phyloP scores from a whole-genome alignment of 495 filamentous ascomycete genomes.

The Apiosordaria backusii region DNA sequence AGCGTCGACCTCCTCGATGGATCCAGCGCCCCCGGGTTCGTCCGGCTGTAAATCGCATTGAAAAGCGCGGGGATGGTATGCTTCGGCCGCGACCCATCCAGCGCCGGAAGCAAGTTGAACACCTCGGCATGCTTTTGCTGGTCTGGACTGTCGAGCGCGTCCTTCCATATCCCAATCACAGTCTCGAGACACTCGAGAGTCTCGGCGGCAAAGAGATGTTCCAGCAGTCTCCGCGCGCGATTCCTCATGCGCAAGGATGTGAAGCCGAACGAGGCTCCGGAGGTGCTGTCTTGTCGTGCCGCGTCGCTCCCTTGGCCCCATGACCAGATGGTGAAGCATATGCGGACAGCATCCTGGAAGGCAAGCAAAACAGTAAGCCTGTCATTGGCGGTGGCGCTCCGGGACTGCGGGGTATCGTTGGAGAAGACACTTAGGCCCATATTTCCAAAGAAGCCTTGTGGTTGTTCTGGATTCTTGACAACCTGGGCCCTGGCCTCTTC shows the following conservation, averaged over 20 bases:
- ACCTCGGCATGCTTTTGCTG: conserved; percentile 49
- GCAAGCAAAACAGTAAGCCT: conserved; percentile 90
- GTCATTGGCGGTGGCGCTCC: conserved; percentile 83
- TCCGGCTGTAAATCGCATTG: conserved; percentile 92
- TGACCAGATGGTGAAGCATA: conserved; percentile 92
- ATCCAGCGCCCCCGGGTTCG: conserved; percentile 78
- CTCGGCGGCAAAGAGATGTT: conserved; percentile 91
- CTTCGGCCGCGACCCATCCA: conserved; percentile 87
- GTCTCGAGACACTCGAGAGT: conserved; percentile 94
- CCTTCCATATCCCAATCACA: conserved; percentile 74
- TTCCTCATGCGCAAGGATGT: conserved; percentile 87
- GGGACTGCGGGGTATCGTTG: conserved; percentile 68
- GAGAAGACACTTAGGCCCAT: conserved; percentile 94
- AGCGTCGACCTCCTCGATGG: conserved; percentile 77
- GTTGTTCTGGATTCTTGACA: conserved; percentile 76
- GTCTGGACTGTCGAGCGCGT: conserved; percentile 37
- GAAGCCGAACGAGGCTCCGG: conserved; percentile 80
- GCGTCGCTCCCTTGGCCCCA: conserved; percentile 70
- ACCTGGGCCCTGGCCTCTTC: conserved; percentile 67
- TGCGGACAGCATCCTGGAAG: conserved; percentile 90
- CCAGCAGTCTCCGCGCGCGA: conserved; percentile 77
- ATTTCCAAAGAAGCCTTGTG: conserved; percentile 91
- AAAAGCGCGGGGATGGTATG: conserved; percentile 95
- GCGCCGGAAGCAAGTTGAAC: conserved; percentile 80
- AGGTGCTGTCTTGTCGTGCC: conserved; percentile 58